These are phyloP conservation scores for Debaryomyces subglobosus DNA, from an alignment of 1,139 yeast species.

Conservation along the genomic window DNA sequence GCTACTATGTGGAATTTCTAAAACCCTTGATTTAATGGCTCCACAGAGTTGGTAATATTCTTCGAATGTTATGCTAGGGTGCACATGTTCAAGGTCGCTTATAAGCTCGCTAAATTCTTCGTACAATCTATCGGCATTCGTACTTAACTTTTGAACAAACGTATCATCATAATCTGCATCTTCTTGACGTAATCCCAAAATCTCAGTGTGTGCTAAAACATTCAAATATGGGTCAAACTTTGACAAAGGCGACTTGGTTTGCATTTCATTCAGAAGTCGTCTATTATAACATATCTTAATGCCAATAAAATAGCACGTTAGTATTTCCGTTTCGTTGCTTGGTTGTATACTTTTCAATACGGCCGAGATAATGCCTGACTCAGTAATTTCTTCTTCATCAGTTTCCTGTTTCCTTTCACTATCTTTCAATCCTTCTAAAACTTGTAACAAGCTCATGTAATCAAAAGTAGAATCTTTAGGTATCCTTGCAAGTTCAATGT, in stretches of 20 bases:
- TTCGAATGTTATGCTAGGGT: slow-evolving; percentile 14
- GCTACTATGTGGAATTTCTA: slow-evolving; percentile 59
- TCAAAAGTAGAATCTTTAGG: slow-evolving; percentile 35
- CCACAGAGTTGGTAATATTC: slow-evolving; percentile 45
- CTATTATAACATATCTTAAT: slow-evolving; percentile 19
- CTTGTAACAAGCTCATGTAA: slow-evolving; percentile 30
- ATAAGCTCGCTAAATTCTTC: slow-evolving; percentile 26
- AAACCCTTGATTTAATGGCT: slow-evolving; percentile 58
- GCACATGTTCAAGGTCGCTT: slow-evolving; percentile 16
- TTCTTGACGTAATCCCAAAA: slow-evolving; percentile 13
- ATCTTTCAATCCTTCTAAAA: slow-evolving; percentile 25
- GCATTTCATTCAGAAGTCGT: slow-evolving; percentile 5
- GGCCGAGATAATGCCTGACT: slow-evolving; percentile 22
- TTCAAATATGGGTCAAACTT: slow-evolving; percentile 28
- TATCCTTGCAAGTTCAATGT: slow-evolving; percentile 34
- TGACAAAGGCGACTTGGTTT: slow-evolving; percentile 15
- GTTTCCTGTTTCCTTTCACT: background rate
- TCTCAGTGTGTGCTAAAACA: slow-evolving; percentile 26
- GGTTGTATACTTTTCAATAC: slow-evolving; percentile 27
- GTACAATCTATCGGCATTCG: slow-evolving; percentile 21
- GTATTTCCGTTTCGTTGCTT: slow-evolving; percentile 33
- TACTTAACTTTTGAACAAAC: slow-evolving; percentile 20
- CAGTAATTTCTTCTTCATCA: slow-evolving; percentile 18
- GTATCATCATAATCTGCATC: slow-evolving; percentile 18
- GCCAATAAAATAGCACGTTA: slow-evolving; percentile 31